Conservation (phyloP, 805 yeast species). For the Nakazawaea siamensis region DNA sequence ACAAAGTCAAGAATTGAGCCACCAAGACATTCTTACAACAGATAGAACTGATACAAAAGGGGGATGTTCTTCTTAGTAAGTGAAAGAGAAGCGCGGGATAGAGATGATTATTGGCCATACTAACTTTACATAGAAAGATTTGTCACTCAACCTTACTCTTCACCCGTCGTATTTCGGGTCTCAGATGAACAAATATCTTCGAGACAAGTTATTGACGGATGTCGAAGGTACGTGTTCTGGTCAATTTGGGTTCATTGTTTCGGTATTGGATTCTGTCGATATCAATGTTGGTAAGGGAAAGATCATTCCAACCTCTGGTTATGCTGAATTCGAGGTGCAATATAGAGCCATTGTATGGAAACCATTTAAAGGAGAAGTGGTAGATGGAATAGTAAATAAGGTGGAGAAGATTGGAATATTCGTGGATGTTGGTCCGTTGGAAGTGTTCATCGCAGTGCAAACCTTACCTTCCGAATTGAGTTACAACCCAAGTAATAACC, state of each 20-base stretch:
- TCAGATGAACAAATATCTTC: slow-evolving; percentile 88
- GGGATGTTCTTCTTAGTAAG: slow-evolving; percentile 14
- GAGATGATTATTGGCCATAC: neutral
- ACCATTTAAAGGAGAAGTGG: slow-evolving; percentile 98
- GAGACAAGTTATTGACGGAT: slow-evolving; percentile 85
- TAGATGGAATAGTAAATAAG: slow-evolving; percentile 90
- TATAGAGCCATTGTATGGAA: slow-evolving; percentile 97
- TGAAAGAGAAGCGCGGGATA: neutral
- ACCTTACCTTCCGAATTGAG: slow-evolving; percentile 90
- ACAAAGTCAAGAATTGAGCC: too few relatives aligned
- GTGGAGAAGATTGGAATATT: slow-evolving; percentile 94
- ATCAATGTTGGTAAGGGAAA: slow-evolving; percentile 94
- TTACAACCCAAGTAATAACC: slow-evolving; percentile 91
- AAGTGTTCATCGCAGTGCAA: slow-evolving; percentile 91
- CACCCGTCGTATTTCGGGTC: slow-evolving; percentile 98
- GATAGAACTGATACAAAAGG: neutral
- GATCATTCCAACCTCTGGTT: slow-evolving; percentile 84
- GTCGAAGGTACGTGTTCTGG: slow-evolving; percentile 99
- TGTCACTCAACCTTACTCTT: slow-evolving; percentile 82
- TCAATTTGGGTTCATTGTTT: slow-evolving; percentile 94
- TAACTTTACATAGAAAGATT: slow-evolving; percentile 49
- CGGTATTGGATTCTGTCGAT: slow-evolving; percentile 90
- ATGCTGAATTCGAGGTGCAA: slow-evolving; percentile 94
- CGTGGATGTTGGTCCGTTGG: slow-evolving; percentile 95
- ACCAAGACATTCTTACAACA: too few relatives aligned